phyloP scores from a whole-genome alignment of 257 asterid genomes.

The Solanum bulbocastanum region DNA sequence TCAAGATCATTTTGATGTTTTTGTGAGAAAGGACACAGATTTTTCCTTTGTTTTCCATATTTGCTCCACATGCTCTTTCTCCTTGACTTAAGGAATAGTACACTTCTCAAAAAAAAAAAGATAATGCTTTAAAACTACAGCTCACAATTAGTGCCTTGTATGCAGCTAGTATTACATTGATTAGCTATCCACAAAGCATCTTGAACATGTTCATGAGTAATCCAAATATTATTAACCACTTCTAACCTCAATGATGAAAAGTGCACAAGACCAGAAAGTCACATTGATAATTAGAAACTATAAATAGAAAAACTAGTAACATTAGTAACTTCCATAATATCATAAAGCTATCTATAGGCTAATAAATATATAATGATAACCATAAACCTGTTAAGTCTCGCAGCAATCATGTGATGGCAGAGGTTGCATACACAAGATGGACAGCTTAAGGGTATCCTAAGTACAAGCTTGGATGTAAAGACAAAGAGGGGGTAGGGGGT shows the following conservation, averaged over 20 bases:
- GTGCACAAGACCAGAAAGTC: background rate
- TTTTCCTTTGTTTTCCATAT: background rate
- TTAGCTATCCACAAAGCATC: background rate
- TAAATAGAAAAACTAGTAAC: background rate
- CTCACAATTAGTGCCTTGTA: background rate
- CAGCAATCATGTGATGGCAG: background rate
- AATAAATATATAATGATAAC: background rate
- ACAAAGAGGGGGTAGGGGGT: background rate
- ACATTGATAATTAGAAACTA: background rate
- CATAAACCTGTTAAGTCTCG: background rate
- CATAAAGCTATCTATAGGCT: background rate
- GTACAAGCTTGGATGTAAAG: background rate
- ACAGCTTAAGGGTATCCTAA: background rate
- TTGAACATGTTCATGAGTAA: background rate
- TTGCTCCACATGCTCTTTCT: background rate
- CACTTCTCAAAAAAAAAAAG: background rate
- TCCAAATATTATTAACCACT: background rate
- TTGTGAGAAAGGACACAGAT: background rate
- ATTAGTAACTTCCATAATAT: background rate
- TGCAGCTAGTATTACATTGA: background rate
- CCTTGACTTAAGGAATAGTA: background rate
- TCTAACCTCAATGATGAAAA: background rate
- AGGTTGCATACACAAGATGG: background rate
- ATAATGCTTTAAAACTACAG: background rate
- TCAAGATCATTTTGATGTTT: background rate